Evolutionary conservation across 257 asterid species (phyloP).

Genomic region (Plantago major): DNA sequence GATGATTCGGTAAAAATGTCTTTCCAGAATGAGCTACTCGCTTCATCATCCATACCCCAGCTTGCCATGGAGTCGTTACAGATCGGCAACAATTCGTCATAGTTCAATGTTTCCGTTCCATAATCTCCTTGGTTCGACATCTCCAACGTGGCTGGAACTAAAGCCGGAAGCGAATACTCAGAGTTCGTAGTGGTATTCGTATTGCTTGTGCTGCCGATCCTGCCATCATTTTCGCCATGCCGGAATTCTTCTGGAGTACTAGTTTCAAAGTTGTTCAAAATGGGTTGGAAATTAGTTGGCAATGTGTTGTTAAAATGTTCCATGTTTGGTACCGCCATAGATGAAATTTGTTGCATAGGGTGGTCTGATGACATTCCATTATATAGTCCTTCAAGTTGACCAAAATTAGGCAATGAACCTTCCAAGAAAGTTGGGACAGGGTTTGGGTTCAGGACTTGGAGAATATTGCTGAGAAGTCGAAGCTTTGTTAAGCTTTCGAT

Average conservation of each 20-base stretch:
- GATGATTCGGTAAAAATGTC: constrained; percentile 27
- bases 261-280: constrained; percentile 11
- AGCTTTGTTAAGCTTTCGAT: constrained; percentile 30
- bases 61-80: constrained; percentile 9
- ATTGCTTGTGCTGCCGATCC: background rate
- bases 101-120: background rate
- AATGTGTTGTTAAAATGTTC: constrained; percentile 3
- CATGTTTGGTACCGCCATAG: constrained; percentile 4
- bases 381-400: constrained; percentile 9
- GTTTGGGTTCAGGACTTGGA: constrained; percentile 30
- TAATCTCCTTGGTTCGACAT: constrained; percentile 14
- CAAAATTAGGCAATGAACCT: constrained; percentile 2
- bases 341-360: constrained; percentile 1
- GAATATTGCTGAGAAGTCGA: constrained; percentile 29
- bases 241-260: background rate
- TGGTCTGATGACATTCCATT: constrained; percentile 10
- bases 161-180: constrained; percentile 38
- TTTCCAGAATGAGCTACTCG: constrained; percentile 39
- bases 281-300: constrained; percentile 3
- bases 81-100: background rate
- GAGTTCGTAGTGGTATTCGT: background rate
- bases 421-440: constrained; percentile 25
- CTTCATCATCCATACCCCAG: constrained; percentile 34
- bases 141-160: constrained; percentile 26
- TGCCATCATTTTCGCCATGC: background rate